phyloP scores from a whole-genome alignment of 306 rosid species.

The Vicia faba region DNA sequence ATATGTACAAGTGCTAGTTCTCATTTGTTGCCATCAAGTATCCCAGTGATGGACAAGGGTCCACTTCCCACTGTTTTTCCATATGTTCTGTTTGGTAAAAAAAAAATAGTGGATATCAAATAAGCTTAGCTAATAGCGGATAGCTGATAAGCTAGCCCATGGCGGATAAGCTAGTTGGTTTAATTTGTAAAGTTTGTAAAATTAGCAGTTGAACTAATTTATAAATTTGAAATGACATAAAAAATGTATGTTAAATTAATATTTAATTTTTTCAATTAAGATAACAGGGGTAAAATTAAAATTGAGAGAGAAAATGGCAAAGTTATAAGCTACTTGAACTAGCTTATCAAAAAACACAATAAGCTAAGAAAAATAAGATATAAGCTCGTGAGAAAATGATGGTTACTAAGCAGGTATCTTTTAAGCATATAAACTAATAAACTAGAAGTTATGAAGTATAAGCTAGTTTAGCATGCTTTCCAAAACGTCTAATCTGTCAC shows the following conservation, averaged over 20 bases:
- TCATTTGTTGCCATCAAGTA: neutral
- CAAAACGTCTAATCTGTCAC: neutral
- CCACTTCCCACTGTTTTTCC: constrained; percentile 9
- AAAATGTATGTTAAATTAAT: neutral
- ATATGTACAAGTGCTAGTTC: neutral
- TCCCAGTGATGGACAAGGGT: neutral
- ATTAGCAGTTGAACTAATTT: neutral
- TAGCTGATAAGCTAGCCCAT: neutral
- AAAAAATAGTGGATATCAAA: too few relatives aligned
- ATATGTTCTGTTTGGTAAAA: too few relatives aligned
- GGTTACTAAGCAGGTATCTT: neutral
- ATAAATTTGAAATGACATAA: neutral
- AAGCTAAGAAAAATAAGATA: neutral
- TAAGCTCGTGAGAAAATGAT: neutral
- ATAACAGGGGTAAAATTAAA: neutral
- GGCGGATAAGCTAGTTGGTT: neutral
- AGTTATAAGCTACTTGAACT: neutral
- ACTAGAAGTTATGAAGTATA: too few relatives aligned
- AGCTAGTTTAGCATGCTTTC: too few relatives aligned
- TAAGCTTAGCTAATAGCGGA: too few relatives aligned
- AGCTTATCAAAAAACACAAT: neutral
- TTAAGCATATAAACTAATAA: neutral
- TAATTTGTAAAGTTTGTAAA: neutral
- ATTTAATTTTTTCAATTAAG: neutral
- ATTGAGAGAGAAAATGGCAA: neutral